These are phyloP conservation scores for Penicillium polonicum DNA, from an alignment of 2,329 filamentous ascomycete genomes.

Conservation along the genomic window DNA sequence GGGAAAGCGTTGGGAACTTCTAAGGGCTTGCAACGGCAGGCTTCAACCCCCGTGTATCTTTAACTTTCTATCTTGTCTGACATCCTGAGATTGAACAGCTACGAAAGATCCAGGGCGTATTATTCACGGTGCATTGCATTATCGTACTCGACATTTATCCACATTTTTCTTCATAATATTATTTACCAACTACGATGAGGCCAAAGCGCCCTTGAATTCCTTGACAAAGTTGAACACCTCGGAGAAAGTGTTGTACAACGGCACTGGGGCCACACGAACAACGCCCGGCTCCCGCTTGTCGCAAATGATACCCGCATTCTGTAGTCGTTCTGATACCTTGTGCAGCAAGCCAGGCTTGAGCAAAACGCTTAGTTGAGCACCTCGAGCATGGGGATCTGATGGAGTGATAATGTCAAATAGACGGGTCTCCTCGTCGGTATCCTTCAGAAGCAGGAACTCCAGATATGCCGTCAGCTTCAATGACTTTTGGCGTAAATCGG, in stretches of 20 bases:
- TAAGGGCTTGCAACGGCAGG: constrained; percentile 10
- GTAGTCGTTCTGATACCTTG: constrained; percentile 61
- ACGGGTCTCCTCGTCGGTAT: constrained; percentile 34
- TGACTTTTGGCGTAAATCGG: constrained; percentile 66
- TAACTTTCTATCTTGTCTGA: neutral
- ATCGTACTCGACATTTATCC: neutral
- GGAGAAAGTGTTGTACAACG: constrained; percentile 75
- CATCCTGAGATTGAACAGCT: neutral
- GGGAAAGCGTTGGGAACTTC: constrained; percentile 37
- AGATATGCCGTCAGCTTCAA: constrained; percentile 72
- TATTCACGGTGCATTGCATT: neutral
- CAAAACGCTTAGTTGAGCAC: constrained; percentile 74
- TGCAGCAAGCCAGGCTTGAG: constrained; percentile 70
- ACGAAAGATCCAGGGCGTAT: neutral
- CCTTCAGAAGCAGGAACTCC: constrained; percentile 60
- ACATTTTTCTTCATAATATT: neutral
- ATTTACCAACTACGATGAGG: constrained; percentile 7
- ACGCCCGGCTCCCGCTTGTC: constrained; percentile 84
- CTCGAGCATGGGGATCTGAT: constrained; percentile 62
- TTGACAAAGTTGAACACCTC: constrained; percentile 64
- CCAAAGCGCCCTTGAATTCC: constrained; percentile 34
- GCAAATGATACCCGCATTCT: constrained; percentile 70
- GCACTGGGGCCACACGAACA: constrained; percentile 75
- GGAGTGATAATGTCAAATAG: constrained; percentile 68
- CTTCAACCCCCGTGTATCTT: neutral